phyloP scores from a whole-genome alignment of 2,329 filamentous ascomycete species.

The Plenodomus biglobosus region DNA sequence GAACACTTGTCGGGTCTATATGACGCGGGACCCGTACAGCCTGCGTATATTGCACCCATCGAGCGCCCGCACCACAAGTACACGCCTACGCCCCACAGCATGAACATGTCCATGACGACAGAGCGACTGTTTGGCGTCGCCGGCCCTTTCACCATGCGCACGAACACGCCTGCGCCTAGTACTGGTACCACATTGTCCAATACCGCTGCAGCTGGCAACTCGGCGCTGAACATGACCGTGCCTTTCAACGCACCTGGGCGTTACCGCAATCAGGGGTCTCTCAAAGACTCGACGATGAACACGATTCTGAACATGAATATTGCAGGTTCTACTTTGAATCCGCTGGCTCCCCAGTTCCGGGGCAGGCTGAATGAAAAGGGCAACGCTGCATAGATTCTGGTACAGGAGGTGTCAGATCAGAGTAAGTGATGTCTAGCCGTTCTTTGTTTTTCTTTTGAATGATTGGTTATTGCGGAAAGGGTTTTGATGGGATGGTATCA shows the following conservation, averaged over 20 bases:
- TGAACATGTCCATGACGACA: no score
- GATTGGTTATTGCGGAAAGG: no score
- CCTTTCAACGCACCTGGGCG: background rate
- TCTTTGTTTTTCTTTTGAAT: no score
- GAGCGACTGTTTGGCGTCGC: no score
- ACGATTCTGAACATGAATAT: background rate
- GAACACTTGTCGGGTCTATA: no score
- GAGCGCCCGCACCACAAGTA: no score
- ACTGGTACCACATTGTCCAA: background rate
- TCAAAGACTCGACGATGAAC: background rate
- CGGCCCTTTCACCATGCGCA: no score
- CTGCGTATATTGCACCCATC: no score
- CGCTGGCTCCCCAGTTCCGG: background rate
- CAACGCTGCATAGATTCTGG: background rate
- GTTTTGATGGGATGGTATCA: no score
- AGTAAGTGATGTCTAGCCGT: background rate
- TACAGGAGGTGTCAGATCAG: background rate
- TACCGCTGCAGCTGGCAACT: no score
- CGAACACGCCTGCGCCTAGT: background rate
- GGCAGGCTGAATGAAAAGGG: background rate
- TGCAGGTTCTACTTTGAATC: background rate
- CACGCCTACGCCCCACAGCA: no score
- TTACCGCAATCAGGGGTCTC: background rate
- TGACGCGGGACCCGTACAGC: no score
- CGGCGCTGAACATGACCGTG: background rate